These are phyloP conservation scores for Daldinia concentrica DNA, from an alignment of 495 filamentous ascomycete species.

Conservation along the genomic window DNA sequence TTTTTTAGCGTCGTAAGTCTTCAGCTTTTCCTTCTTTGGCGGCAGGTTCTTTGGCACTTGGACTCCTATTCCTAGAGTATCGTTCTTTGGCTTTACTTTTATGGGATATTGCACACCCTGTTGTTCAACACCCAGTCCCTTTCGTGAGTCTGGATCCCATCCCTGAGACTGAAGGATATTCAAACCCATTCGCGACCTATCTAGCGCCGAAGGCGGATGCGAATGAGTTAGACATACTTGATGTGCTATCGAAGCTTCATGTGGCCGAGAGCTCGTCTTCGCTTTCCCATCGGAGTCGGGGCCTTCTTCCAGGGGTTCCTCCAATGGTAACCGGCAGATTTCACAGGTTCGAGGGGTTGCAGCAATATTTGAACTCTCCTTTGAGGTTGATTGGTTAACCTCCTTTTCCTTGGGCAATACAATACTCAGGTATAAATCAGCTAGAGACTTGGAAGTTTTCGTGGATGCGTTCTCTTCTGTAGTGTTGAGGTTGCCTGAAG, in stretches of 20 bases:
- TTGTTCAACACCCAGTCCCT: conserved; percentile 74
- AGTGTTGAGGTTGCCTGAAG: conserved; percentile 57
- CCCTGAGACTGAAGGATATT: conserved; percentile 78
- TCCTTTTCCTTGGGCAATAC: conserved; percentile 63
- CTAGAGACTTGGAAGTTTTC: conserved; percentile 58
- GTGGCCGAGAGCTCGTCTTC: conserved; percentile 49
- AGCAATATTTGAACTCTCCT: conserved; percentile 24
- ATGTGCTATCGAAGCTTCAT: conserved; percentile 80
- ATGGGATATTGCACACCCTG: conserved; percentile 81
- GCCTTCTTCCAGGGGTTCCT: conserved; percentile 37
- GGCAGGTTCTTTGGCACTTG: conserved; percentile 52
- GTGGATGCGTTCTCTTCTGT: conserved; percentile 46
- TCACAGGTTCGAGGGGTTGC: conserved; percentile 39
- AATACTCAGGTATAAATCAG: conserved; percentile 75
- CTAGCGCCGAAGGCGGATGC: conserved; percentile 82
- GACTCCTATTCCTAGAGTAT: conserved; percentile 76
- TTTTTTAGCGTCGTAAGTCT: conserved; percentile 76
- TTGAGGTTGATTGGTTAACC: conserved; percentile 32
- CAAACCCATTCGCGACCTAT: conserved; percentile 80
- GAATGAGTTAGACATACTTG: conserved; percentile 83
- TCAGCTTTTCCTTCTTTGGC: conserved; percentile 59
- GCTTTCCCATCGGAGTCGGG: conserved; percentile 23
- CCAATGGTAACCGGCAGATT: conserved; percentile 51
- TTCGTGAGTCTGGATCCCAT: conserved; percentile 84
- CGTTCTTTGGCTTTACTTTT: conserved; percentile 75